Conservation (phyloP, 139 green algal species). For the Chlamydomonas schloesseri region DNA sequence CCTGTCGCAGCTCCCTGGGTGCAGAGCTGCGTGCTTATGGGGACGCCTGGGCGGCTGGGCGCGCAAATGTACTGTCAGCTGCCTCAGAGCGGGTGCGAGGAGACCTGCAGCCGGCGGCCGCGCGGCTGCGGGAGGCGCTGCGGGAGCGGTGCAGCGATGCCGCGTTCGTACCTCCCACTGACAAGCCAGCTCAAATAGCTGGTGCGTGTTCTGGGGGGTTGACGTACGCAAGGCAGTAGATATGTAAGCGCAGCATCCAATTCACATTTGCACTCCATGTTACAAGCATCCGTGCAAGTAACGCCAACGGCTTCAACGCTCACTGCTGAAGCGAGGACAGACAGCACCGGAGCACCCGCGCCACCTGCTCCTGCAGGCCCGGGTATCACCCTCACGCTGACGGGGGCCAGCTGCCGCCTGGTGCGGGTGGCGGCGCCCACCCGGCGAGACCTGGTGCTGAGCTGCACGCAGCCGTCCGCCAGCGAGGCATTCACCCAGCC, state of each 20-base stretch:
- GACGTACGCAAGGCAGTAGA: no score
- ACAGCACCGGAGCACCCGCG: no score
- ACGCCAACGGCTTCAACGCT: no score
- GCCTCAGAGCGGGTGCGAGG: neutral
- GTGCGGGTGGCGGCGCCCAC: neutral
- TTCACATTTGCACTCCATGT: no score
- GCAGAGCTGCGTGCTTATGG: neutral
- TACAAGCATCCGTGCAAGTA: no score
- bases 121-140: slow-evolving; percentile 29
- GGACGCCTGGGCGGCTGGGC: neutral
- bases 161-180: neutral
- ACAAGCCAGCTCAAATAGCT: neutral
- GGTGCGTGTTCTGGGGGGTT: neutral
- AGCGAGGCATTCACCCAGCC: neutral
- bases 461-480: slow-evolving; percentile 1
- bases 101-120: neutral
- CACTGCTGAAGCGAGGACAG: no score
- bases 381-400: neutral
- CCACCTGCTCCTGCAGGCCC: neutral
- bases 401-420: neutral
- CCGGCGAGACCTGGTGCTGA: slow-evolving; percentile 10
- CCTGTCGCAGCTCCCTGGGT: neutral
- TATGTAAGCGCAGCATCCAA: neutral
- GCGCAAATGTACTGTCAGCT: neutral
- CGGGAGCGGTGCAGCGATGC: slow-evolving; percentile 8